Percentiles rank a stretch among this genome's conserved stretches.
Evolutionary conservation across 164 flowering plant genomes (phyloP).

Genomic region (Vitis labrusca): DNA sequence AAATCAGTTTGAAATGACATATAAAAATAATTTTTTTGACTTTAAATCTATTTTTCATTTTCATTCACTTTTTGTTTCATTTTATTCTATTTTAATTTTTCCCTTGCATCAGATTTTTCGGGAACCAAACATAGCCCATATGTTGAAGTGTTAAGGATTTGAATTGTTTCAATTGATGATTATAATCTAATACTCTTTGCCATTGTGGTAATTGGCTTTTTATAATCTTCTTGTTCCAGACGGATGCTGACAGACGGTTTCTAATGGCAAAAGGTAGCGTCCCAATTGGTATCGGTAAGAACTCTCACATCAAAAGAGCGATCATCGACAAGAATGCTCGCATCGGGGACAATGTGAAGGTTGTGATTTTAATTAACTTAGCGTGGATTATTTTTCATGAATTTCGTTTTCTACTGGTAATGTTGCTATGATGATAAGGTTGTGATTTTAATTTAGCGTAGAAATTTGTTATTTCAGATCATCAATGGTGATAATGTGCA

Average conservation of each 20-base stretch:
- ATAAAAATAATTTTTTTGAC: too few species aligned
- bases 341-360: slow-evolving; percentile 91
- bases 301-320: slow-evolving; percentile 90
- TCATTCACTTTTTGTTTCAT: too few species aligned
- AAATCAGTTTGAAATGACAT: too few species aligned
- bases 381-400: not conserved
- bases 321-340: slow-evolving; percentile 99
- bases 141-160: too few species aligned
- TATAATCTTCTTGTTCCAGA: slow-evolving; percentile 44
- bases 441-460: not conserved
- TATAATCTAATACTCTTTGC: not conserved
- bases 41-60: too few species aligned
- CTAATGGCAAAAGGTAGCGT: slow-evolving; percentile 89
- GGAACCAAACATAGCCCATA: too few species aligned
- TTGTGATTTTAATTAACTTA: slow-evolving; percentile 8
- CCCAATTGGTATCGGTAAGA: slow-evolving; percentile 90
- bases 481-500: slow-evolving; percentile 77
- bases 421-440: too few species aligned
- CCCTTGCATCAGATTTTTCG: too few species aligned
- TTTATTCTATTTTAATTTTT: too few species aligned
- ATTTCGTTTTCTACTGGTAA: not conserved
- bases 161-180: not conserved
- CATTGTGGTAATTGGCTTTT: not conserved
- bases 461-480: slow-evolving; percentile 50
- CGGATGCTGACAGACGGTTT: slow-evolving; percentile 80